Base-by-base conservation (phyloP, 208 protist species). In the Leishmania major region DNA sequence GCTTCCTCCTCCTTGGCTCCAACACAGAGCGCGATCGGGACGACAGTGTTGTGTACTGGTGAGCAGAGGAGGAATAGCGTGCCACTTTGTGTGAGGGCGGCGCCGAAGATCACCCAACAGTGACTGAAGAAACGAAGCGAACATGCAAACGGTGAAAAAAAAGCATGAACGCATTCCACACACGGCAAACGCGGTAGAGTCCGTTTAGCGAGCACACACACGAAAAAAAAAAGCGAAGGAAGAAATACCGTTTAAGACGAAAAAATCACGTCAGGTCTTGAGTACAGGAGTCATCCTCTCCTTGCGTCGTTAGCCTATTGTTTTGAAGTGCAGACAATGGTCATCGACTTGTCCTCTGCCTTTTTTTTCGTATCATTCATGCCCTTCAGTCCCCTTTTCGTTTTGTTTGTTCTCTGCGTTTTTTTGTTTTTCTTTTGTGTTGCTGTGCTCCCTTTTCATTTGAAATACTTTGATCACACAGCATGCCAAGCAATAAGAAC, bases 391-490 rank as follows among this genome's bases (percentile, higher is more conserved):
- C 35, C 25, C 3, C 62, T 69, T 22, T 40, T 40, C 62, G 7
- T 69, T 69, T 3, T 11, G 8, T 28, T 64, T 10, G 22, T 31
- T 64, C 3, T 15, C 59, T 35, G 13, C 3, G 11, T 78, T 78
- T 78, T n/a, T 40, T 22, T 28, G 62, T 83, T 72, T 78, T 77
- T 69, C 13, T 69, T 15, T 40, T 40, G 62, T 69, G 62, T 69
- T 40, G 28, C 62, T 69, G 31, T 5, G 28, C 62, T 69, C 11
- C 15, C 62, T 17, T 31, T 69, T 3, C 31, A 0, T 69, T 40
- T 19, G 31, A 35, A 69, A 19, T 69, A 5, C 62, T 40, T 22
- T 19, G 3, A 31, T 40, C 28, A 64, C 28, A 31, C 31, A 19
- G 31, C 31, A 2, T 69, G 15, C 62, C 40, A 31, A 74, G 10